Percentiles rank a stretch among this genome's conserved stretches.
phyloP scores from a whole-genome alignment of 1,139 yeast species.

The Barnettozyma hawaiiensis region DNA sequence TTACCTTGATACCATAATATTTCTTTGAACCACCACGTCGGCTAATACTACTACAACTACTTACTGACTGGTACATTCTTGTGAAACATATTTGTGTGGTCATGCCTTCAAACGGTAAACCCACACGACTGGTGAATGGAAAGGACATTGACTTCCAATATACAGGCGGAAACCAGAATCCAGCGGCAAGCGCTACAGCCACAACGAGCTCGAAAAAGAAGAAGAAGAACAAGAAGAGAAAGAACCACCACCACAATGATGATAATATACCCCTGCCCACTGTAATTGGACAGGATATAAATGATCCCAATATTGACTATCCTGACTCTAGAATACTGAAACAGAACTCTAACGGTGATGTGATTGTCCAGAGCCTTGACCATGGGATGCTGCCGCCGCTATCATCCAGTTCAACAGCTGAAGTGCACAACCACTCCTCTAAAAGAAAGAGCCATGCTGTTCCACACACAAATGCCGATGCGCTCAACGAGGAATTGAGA shows the following conservation, averaged over 20 bases:
- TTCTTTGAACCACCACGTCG: too few relatives aligned
- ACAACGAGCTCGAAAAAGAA: conserved; percentile 20
- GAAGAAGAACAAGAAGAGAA: conserved; percentile 36
- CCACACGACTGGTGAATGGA: conserved; percentile 9
- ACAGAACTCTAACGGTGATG: conserved; percentile 70
- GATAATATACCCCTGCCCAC: conserved; percentile 23
- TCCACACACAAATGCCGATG: conserved; percentile 32
- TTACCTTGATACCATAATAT: too few relatives aligned
- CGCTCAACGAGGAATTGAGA: conserved; percentile 53
- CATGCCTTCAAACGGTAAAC: conserved; percentile 3
- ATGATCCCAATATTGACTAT: conserved; percentile 54
- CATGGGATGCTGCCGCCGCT: too few relatives aligned
- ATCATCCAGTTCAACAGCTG: conserved; percentile 5
- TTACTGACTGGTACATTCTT: too few relatives aligned
- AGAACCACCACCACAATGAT: conserved; percentile 10
- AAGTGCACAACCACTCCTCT: background rate
- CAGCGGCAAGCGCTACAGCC: conserved; percentile 22
- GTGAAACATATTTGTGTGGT: background rate
- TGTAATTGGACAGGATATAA: conserved; percentile 18
- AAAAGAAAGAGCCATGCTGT: conserved; percentile 2
- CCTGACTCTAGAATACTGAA: conserved; percentile 70
- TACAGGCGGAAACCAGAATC: conserved; percentile 32
- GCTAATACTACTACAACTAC: too few relatives aligned
- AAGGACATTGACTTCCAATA: conserved; percentile 12
- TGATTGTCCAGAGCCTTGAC: conserved; percentile 45